Conservation (phyloP, 108 stramenopile genomes). For the Aurantiochytrium sp. region DNA sequence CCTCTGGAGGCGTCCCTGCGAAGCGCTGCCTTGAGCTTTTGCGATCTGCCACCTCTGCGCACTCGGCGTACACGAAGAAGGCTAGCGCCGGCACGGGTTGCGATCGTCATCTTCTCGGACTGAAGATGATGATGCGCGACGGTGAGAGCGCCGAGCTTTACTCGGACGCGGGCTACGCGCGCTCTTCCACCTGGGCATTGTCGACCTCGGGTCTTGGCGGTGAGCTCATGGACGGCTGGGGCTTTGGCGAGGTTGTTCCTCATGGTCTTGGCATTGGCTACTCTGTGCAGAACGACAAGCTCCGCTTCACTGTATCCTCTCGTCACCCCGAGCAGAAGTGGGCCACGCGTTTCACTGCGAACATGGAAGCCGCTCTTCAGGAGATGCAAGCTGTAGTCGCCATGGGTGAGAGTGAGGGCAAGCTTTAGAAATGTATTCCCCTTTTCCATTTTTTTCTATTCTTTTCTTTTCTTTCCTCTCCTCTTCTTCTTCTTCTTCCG, state of each 20-base stretch:
- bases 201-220: conserved; percentile 33
- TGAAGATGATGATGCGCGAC: conserved; percentile 22
- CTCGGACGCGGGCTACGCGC: conserved; percentile 25
- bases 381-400: conserved; percentile 13
- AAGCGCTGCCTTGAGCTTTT: not conserved
- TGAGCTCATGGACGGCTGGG: conserved; percentile 42
- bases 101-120: conserved; percentile 23
- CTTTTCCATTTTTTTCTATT: too few relatives aligned
- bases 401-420: not conserved
- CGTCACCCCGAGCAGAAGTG: conserved; percentile 29
- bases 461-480: too few relatives aligned
- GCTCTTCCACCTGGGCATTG: conserved; percentile 36
- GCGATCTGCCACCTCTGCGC: not conserved
- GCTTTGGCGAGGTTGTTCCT: conserved; percentile 43
- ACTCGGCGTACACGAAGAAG: not conserved
- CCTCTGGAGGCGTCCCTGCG: not conserved
- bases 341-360: conserved; percentile 26
- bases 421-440: not conserved
- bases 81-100: not conserved
- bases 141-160: conserved; percentile 38
- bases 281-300: conserved; percentile 32
- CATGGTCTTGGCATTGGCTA: conserved; percentile 42
- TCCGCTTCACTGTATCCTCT: conserved; percentile 33
- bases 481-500: too few relatives aligned
- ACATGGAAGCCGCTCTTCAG: conserved; percentile 31